These are phyloP conservation scores for Corylus heterophylla DNA, from an alignment of 306 rosid genomes.

Conservation along the genomic window DNA sequence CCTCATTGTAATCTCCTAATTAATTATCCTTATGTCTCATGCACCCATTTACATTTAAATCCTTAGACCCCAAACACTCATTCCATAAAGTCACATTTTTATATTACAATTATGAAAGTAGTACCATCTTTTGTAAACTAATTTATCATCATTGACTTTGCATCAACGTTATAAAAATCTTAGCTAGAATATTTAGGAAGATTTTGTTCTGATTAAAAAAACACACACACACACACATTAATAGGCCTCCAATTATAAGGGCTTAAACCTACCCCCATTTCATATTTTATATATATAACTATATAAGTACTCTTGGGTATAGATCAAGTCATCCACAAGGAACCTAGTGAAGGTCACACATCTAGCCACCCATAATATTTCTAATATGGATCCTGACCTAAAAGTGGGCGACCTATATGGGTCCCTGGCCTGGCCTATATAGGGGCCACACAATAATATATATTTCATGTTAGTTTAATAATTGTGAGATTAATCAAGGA, in stretches of 20 bases:
- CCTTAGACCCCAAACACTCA: not conserved
- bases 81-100: not conserved
- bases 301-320: constrained; percentile 21
- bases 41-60: not conserved
- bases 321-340: constrained; percentile 22
- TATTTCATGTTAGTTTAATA: constrained; percentile 18
- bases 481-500: constrained; percentile 9
- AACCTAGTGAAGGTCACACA: constrained; percentile 24
- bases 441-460: constrained; percentile 29
- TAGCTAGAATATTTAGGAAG: constrained; percentile 33
- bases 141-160: constrained; percentile 35
- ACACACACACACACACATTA: not conserved
- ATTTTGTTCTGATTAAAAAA: constrained; percentile 28
- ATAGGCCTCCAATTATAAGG: not conserved
- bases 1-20: not conserved
- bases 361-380: constrained; percentile 19
- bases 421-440: constrained; percentile 13
- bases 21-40: not conserved
- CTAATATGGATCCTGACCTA: constrained; percentile 35
- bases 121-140: constrained; percentile 1
- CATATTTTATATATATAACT: not conserved
- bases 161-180: constrained; percentile 26
- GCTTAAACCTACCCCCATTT: constrained; percentile 15
- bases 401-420: constrained; percentile 35
- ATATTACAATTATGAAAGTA: constrained; percentile 13